Base-by-base conservation (phyloP, 2,329 filamentous ascomycete species). In the Stylonectria norvegica region DNA sequence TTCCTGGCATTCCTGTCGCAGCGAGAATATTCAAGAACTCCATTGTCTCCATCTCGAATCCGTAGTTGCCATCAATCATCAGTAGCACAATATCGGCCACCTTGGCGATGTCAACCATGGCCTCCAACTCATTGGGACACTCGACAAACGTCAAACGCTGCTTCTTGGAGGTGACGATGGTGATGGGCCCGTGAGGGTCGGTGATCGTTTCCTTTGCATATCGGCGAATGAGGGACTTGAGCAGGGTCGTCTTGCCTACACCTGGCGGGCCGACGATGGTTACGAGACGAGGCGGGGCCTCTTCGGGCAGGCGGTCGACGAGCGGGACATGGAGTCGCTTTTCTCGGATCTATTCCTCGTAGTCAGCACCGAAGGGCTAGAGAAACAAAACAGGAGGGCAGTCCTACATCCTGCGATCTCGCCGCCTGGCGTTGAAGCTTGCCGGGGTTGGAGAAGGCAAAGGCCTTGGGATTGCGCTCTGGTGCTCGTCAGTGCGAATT, bases 41-140 rank as follows among this genome's bases (percentile, higher is more conserved):
- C 93, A 98, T 98, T 0, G 93, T 98, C 75, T 98, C 93, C 93
- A 98, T 98, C 69, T 98, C 93, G 61, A 98, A 98, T 11, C 93
- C 94, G 59, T 86, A 98, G 68, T 97, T 97, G 40, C 93, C 94
- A 61, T 98, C 93, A 55, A 98, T 98, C 87, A 98, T 93, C 41
- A 98, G 77, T 35, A 98, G 75, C 5, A 97, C 88, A 57, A 98
- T 96, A 63, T 98, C 93, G 14, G 94, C 93, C 30, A 98, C 87
- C 68, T 98, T 98, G 44, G 93, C 88, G 41, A 96, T 78, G 65
- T 98, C 93, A 50, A 98, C 90, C 88, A 97, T 96, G 52, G 87
- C 86, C 48, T 94, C 90, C 38, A 98, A 79, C 55, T 93, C 89
- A 61, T 97, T 91, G n/a, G 94, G 90, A 60, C 89, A 95, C 78